Conservation (phyloP, 2,329 filamentous ascomycete species). For the Alternaria angustiovoidea region DNA sequence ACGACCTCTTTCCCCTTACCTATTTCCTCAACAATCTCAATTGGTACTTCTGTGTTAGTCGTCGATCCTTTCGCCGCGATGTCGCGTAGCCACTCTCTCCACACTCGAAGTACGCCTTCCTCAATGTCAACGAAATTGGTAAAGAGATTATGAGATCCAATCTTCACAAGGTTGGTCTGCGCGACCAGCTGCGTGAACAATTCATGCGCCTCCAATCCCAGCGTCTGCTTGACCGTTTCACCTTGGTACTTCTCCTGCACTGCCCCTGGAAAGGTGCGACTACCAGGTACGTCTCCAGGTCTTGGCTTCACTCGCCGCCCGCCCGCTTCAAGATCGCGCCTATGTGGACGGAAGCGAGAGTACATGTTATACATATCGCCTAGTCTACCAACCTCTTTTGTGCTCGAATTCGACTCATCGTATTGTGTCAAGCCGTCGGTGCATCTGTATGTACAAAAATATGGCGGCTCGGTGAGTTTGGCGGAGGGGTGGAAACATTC, state of each 20-base stretch:
- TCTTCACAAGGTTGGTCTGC: conserved; percentile 72
- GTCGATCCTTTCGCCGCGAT: conserved; percentile 40
- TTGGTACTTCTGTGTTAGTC: conserved; percentile 13
- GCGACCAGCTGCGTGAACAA: conserved; percentile 78
- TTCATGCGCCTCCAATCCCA: conserved; percentile 74
- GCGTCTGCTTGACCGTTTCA: conserved; percentile 64
- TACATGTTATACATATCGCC: conserved; percentile 67
- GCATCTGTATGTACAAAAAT: conserved; percentile 72
- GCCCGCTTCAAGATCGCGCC: conserved; percentile 60
- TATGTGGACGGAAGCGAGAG: conserved; percentile 73
- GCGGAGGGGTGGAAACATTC: conserved; percentile 80
- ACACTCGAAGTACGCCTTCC: conserved; percentile 74
- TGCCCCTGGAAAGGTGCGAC: conserved; percentile 49
- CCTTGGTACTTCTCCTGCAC: conserved; percentile 42
- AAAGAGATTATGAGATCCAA: conserved; percentile 68
- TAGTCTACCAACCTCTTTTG: conserved; percentile 48
- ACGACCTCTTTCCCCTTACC: conserved; percentile 32
- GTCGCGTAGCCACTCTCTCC: conserved; percentile 73
- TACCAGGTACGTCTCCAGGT: conserved; percentile 58
- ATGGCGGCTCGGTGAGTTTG: conserved; percentile 72
- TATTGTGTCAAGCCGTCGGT: conserved; percentile 66
- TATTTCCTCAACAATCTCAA: conserved; percentile 35
- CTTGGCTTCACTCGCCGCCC: conserved; percentile 50
- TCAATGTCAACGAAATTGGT: conserved; percentile 70
- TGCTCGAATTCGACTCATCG: conserved; percentile 46